Evolutionary conservation across 208 protist genomes (phyloP).

Genomic region (Wallacemonas sp.): DNA sequence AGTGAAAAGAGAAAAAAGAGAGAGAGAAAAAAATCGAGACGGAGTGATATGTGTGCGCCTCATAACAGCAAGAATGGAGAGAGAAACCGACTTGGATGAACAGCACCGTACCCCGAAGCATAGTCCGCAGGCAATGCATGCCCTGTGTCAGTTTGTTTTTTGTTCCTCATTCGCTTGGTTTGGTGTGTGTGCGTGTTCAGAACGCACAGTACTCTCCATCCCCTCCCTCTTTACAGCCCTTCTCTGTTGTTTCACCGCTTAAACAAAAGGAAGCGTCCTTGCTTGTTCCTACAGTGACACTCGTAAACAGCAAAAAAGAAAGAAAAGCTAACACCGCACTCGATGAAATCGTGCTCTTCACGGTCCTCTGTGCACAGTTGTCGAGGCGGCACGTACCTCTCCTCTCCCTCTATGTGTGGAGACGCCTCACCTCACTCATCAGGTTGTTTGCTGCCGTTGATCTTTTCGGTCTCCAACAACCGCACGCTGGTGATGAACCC

Average conservation of each 20-base stretch:
- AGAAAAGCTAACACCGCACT: background rate
- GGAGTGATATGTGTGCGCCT: too few relatives aligned
- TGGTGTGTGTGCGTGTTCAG: background rate
- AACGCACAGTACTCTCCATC: background rate
- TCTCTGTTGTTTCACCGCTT: background rate
- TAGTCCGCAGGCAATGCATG: background rate
- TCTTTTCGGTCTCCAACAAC: too few relatives aligned
- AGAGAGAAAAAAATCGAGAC: constrained; percentile 8
- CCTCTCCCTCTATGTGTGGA: too few relatives aligned
- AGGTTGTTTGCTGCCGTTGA: too few relatives aligned
- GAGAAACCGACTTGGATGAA: too few relatives aligned
- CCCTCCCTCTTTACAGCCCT: background rate
- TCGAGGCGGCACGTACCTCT: too few relatives aligned
- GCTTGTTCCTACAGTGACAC: background rate
- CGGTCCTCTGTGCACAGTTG: too few relatives aligned
- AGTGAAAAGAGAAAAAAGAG: constrained; percentile 8
- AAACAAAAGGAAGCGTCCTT: background rate
- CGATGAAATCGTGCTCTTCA: too few relatives aligned
- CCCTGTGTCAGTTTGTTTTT: background rate
- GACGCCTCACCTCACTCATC: too few relatives aligned
- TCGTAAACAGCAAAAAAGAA: background rate
- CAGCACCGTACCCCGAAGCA: too few relatives aligned
- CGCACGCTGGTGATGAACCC: too few relatives aligned
- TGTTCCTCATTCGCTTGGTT: background rate
- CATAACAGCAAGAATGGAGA: constrained; percentile 8